Conservation (phyloP, 768 basidiomycete genomes). For the Trametes cubensis region DNA sequence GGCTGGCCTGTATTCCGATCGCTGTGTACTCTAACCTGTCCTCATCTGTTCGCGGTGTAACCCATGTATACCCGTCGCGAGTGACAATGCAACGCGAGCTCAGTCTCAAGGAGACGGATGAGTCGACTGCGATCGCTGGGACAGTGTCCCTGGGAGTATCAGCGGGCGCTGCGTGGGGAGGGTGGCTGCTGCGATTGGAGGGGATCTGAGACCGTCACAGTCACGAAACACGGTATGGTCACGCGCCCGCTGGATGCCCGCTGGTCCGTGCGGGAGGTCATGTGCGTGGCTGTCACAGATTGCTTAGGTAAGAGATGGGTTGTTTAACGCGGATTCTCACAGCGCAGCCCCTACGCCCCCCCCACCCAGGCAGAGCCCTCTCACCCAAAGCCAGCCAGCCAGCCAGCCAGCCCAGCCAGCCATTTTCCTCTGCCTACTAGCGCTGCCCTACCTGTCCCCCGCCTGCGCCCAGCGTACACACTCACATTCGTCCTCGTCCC, state of each 20-base stretch:
- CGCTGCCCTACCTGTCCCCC: constrained; percentile 22
- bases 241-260: constrained; percentile 22
- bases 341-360: constrained; percentile 27
- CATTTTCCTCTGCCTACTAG: constrained; percentile 29
- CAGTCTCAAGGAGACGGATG: not conserved
- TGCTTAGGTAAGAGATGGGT: constrained; percentile 26
- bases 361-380: constrained; percentile 3
- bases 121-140: constrained; percentile 7
- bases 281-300: constrained; percentile 24
- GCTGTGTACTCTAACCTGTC: not conserved
- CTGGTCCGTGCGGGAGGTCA: constrained; percentile 29
- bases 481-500: constrained; percentile 14
- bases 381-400: constrained; percentile 18
- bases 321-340: constrained; percentile 25
- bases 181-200: not conserved
- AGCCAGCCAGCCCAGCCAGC: constrained; percentile 22
- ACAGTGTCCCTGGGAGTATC: not conserved
- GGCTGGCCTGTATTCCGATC: not conserved
- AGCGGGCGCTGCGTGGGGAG: not conserved
- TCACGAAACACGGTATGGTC: constrained; percentile 24
- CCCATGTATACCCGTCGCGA: constrained; percentile 1
- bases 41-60: constrained; percentile 1
- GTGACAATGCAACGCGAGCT: not conserved
- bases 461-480: constrained; percentile 23
- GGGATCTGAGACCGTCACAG: constrained; percentile 19